These are phyloP conservation scores for Cercospora sojina DNA, from an alignment of 2,329 filamentous ascomycete species.

Conservation along the genomic window DNA sequence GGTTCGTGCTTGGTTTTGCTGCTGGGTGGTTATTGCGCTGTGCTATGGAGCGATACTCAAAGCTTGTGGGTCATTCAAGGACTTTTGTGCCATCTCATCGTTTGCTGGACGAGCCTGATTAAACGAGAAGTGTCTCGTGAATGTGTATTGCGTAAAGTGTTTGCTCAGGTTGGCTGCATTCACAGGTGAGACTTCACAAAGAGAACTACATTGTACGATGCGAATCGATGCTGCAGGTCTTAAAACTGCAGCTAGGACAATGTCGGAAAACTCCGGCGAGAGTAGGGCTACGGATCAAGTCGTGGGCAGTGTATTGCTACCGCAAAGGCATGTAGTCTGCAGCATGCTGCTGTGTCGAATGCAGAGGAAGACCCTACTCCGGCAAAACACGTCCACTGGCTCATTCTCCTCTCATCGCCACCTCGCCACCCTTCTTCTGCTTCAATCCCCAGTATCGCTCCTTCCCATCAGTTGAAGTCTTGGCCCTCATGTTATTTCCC, in stretches of 20 bases:
- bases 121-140: neutral
- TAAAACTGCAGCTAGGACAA: neutral
- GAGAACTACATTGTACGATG: neutral
- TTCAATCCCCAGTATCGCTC: neutral
- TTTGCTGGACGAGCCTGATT: neutral
- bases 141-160: neutral
- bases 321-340: neutral
- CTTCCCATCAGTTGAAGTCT: neutral
- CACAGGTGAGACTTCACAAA: neutral
- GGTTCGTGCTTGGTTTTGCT: neutral
- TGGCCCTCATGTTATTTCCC: neutral
- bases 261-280: neutral
- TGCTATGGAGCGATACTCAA: too few species aligned
- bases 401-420: neutral
- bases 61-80: neutral
- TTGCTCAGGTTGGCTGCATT: neutral
- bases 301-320: neutral
- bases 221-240: neutral
- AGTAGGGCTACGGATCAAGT: neutral
- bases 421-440: neutral
- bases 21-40: neutral
- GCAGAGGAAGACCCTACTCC: neutral
- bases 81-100: neutral
- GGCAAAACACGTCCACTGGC: neutral
- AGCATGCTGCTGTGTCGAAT: neutral